phyloP scores from a whole-genome alignment of 176 grass and related monocot species.

The Aechmea fasciata region DNA sequence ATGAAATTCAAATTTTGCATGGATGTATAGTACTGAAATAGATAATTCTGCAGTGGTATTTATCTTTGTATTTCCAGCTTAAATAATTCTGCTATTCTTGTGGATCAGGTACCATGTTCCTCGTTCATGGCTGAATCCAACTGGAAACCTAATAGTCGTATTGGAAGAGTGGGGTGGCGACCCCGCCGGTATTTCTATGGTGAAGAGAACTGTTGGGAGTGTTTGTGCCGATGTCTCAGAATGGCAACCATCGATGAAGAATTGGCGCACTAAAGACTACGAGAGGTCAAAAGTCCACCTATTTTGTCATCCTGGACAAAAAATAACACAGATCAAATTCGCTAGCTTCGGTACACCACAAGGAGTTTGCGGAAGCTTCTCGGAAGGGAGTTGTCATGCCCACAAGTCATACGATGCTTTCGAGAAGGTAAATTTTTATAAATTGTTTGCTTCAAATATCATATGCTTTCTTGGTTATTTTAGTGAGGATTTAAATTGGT shows the following conservation, averaged over 20 bases:
- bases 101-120: constrained; percentile 85
- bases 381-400: constrained; percentile 82
- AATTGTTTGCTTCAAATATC: not conserved
- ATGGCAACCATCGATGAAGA: constrained; percentile 90
- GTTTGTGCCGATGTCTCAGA: constrained; percentile 83
- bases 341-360: constrained; percentile 92
- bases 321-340: constrained; percentile 80
- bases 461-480: not conserved
- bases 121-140: constrained; percentile 88
- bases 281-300: constrained; percentile 76
- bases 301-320: constrained; percentile 55
- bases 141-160: constrained; percentile 81
- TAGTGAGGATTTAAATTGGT: constrained; percentile 14
- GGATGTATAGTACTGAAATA: too few species aligned
- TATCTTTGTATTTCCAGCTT: too few species aligned
- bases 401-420: constrained; percentile 91
- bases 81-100: too few species aligned
- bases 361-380: constrained; percentile 65
- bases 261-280: constrained; percentile 73
- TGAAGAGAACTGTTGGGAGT: constrained; percentile 61
- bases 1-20: too few species aligned
- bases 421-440: constrained; percentile 60
- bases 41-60: too few species aligned
- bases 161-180: constrained; percentile 97
- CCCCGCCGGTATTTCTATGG: constrained; percentile 58